Percentiles rank a stretch among this genome's conserved stretches.
phyloP scores from a whole-genome alignment of 257 asterid genomes.

The Anisodus acutangulus region DNA sequence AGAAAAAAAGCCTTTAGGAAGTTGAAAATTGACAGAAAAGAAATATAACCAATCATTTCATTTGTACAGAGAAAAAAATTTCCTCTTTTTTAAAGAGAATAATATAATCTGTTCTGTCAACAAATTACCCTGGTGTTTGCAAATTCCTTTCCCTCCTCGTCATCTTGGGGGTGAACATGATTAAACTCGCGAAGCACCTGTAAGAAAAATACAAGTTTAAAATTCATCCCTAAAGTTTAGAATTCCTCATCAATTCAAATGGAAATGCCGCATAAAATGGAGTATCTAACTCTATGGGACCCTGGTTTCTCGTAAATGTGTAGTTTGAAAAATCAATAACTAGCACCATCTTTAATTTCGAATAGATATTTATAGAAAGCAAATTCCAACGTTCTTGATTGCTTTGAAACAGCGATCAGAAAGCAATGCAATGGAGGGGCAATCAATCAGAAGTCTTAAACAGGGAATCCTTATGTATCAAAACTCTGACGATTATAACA shows the following conservation, averaged over 20 bases:
- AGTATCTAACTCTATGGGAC: background rate
- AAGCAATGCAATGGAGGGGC: background rate
- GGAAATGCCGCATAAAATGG: background rate
- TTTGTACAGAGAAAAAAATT: background rate
- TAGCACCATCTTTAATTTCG: background rate
- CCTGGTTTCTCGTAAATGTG: background rate
- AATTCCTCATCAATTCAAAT: background rate
- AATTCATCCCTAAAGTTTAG: background rate
- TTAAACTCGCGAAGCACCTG: slow-evolving; percentile 97
- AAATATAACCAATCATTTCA: background rate
- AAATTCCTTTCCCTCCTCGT: slow-evolving; percentile 96
- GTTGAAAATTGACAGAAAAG: background rate
- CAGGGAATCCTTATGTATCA: background rate
- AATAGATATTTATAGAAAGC: background rate
- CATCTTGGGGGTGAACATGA: slow-evolving; percentile 97
- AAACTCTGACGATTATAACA: background rate
- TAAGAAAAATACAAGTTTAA: slow-evolving; percentile 28
- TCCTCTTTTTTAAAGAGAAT: background rate
- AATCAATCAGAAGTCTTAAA: background rate
- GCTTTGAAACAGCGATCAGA: background rate
- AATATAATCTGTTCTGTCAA: background rate
- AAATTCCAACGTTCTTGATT: background rate
- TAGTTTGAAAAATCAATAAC: background rate
- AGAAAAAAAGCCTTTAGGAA: slow-evolving; percentile 25
- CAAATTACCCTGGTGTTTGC: slow-evolving; percentile 76